These are phyloP conservation scores for Pseudogymnoascus sp. DNA, from an alignment of 2,329 filamentous ascomycete genomes.

Conservation along the genomic window DNA sequence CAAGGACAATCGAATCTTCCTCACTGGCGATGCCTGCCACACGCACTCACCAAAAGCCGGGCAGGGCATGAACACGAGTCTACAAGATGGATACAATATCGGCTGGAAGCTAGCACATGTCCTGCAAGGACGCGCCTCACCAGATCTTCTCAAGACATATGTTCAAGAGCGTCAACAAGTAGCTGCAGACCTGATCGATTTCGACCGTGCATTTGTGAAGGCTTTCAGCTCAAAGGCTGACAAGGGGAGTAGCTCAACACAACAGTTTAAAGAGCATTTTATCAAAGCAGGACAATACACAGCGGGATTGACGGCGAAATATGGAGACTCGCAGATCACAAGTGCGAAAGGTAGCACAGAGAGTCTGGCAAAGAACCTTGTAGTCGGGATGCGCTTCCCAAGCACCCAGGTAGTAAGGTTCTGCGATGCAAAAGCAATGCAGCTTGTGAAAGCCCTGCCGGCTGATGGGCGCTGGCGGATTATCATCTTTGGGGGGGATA, in stretches of 20 bases:
- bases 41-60: slow-evolving; percentile 56
- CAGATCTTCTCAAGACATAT: slow-evolving; percentile 43
- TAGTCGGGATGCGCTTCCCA: slow-evolving; percentile 47
- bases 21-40: slow-evolving; percentile 49
- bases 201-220: slow-evolving; percentile 46
- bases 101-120: slow-evolving; percentile 50
- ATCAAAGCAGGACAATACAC: slow-evolving; percentile 49
- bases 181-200: slow-evolving; percentile 50
- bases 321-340: slow-evolving; percentile 42
- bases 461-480: slow-evolving; percentile 45
- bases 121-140: slow-evolving; percentile 35
- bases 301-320: slow-evolving; percentile 48
- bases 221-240: slow-evolving; percentile 40
- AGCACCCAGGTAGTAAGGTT: slow-evolving; percentile 51
- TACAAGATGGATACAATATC: slow-evolving; percentile 54
- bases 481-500: slow-evolving; percentile 40
- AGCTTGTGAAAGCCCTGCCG: slow-evolving; percentile 39
- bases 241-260: slow-evolving; percentile 34
- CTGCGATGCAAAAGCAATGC: slow-evolving; percentile 49
- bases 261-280: slow-evolving; percentile 48
- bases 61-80: slow-evolving; percentile 47
- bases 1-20: slow-evolving; percentile 42
- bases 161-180: slow-evolving; percentile 43
- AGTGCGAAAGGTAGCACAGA: slow-evolving; percentile 28
- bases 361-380: slow-evolving; percentile 34